phyloP scores from a whole-genome alignment of 2,329 filamentous ascomycete species.

The Diaporthe ampelina region DNA sequence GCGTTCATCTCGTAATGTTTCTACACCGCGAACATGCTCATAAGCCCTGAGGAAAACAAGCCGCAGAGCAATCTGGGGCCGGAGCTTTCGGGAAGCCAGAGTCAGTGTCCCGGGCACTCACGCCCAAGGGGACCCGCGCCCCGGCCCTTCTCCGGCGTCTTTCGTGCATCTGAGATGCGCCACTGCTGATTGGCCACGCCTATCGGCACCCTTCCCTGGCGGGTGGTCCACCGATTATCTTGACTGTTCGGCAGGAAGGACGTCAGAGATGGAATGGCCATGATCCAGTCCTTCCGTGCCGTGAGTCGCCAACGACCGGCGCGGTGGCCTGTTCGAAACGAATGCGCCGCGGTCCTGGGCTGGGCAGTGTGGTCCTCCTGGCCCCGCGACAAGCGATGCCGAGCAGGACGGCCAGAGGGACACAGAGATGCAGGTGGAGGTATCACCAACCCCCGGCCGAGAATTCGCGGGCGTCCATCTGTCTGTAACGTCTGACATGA shows the following conservation, averaged over 20 bases:
- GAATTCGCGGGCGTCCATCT: neutral
- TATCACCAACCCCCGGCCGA: neutral
- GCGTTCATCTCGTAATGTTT: neutral
- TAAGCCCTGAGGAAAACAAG: neutral
- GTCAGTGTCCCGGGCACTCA: slow-evolving; percentile 29
- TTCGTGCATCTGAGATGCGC: slow-evolving; percentile 24
- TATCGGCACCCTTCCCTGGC: slow-evolving; percentile 28
- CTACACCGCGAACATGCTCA: neutral
- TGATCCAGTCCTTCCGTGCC: slow-evolving; percentile 10
- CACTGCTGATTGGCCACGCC: slow-evolving; percentile 36
- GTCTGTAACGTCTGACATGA: slow-evolving; percentile 1
- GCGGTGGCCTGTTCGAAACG: slow-evolving; percentile 16
- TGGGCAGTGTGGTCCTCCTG: neutral
- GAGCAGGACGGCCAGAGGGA: neutral
- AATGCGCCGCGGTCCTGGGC: neutral
- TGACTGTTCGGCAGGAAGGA: slow-evolving; percentile 17
- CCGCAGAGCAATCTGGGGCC: slow-evolving; percentile 4
- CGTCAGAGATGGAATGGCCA: neutral
- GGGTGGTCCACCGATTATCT: slow-evolving; percentile 8
- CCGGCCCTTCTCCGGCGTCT: slow-evolving; percentile 43
- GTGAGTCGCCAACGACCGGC: slow-evolving; percentile 21
- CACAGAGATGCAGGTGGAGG: neutral
- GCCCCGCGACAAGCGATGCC: slow-evolving; percentile 6
- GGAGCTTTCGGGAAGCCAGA: slow-evolving; percentile 36
- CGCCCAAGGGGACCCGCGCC: slow-evolving; percentile 13